These are phyloP conservation scores for Wickerhamiella qilinensis DNA, from an alignment of 805 yeast species.

Conservation along the genomic window DNA sequence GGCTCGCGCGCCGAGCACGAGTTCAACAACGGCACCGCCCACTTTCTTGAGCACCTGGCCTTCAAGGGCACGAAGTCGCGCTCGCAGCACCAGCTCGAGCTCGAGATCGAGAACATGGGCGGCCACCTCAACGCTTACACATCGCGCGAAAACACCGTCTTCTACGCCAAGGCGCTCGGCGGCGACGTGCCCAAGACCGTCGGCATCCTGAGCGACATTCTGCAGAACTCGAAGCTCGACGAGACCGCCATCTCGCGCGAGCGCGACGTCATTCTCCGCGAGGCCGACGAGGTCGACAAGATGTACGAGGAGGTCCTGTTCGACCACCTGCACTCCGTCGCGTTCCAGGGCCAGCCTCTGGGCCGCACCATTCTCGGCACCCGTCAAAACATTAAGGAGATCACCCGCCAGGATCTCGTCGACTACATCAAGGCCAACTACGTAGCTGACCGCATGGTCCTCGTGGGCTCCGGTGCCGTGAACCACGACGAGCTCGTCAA, in stretches of 20 bases:
- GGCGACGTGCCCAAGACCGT: conserved; percentile 72
- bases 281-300: conserved; percentile 93
- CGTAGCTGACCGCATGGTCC: conserved; percentile 92
- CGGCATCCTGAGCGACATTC: conserved; percentile 75
- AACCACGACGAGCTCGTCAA: conserved; percentile 70
- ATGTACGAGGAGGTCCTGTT: conserved; percentile 97
- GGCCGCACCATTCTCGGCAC: conserved; percentile 98
- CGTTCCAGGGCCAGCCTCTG: conserved; percentile 77
- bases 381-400: conserved; percentile 66
- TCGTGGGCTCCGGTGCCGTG: conserved; percentile 90
- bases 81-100: conserved; percentile 66
- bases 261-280: conserved; percentile 90
- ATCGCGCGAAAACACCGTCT: conserved; percentile 92
- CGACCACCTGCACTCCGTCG: conserved; percentile 88
- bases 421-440: conserved; percentile 74
- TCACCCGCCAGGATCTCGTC: conserved; percentile 58
- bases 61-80: conserved; percentile 84
- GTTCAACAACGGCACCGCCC: conserved; percentile 88
- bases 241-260: conserved; percentile 82
- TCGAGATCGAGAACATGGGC: conserved; percentile 91
- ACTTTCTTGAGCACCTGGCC: conserved; percentile 89
- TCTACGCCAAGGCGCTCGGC: conserved; percentile 76
- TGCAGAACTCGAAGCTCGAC: conserved; percentile 73
- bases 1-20: conserved; percentile 91
- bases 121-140: conserved; percentile 98